Base-by-base conservation (phyloP, 164 flowering plant species). In the Platanus orientalis region DNA sequence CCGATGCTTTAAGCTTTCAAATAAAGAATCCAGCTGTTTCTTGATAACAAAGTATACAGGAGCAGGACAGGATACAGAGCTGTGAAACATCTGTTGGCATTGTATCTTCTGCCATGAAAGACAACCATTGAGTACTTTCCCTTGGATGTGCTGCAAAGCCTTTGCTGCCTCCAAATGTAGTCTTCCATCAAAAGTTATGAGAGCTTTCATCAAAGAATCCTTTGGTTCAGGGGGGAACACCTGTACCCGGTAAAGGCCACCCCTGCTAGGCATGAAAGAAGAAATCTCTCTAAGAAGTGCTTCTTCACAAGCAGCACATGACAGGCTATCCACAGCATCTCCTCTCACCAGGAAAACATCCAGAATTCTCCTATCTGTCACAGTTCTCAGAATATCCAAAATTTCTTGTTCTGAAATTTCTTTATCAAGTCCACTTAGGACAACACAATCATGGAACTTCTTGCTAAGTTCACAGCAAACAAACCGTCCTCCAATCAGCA, bases 111-210 rank as follows among this genome's bases (percentile, higher is more conserved):
- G 99, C 99, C 99, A 95, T 26, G 88, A 34, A 34, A 62, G 72
- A 74, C 80, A 88, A 40, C 96, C 94, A 72, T 85, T 74, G 55
- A 95, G 78, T 30, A 78, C 95, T 74, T 81, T 88, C 58, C 97
- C 97, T 54, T 85, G 76, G 48, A 95, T 75, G 45, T 81, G 80
- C 76, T 95, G 89, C 81, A 95, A 78, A 48, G 99, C 99, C 77
- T 73, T 87, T 54, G 98, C 99, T 32, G 99, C 99, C 79, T 90
- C 96, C 80, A 90, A 76, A 83, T 92, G 92, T 45, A 92, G 60
- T 71, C 83, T 78, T 34, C 97, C 97, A 81, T 92, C 97, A 73
- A 95, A 95, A 30, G 78, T 83, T 21, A 95, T 79, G 36, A 54
- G 5, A 47, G 97, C 97, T 69, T 62, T 85, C 82, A 81, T 78